phyloP scores from a whole-genome alignment of 129 eudicot species.

The Dittrichia graveolens region DNA sequence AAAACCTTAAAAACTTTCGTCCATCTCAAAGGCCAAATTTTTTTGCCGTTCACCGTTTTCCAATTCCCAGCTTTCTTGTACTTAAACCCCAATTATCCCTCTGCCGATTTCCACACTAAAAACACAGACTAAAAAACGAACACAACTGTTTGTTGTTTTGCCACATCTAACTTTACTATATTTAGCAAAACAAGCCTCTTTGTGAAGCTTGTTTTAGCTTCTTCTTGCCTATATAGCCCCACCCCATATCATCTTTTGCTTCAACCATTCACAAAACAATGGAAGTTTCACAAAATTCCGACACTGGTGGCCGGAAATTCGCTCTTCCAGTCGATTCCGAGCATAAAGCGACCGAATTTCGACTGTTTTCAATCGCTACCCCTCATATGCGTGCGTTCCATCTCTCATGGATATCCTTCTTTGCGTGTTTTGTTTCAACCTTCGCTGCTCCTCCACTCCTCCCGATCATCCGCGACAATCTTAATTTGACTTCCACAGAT shows the following conservation, averaged over 20 bases:
- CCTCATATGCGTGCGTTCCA: slow-evolving; percentile 93
- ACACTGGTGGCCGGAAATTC: slow-evolving; percentile 37
- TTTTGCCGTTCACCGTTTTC: slow-evolving; percentile 31
- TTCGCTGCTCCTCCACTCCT: slow-evolving; percentile 85
- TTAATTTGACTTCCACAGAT: slow-evolving; percentile 65
- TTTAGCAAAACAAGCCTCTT: slow-evolving; percentile 19
- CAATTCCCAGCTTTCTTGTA: slow-evolving; percentile 35
- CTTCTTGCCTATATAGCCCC: slow-evolving; percentile 33
- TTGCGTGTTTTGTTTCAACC: slow-evolving; percentile 69
- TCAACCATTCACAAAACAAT: neutral
- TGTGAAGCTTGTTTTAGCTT: neutral
- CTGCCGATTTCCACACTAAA: slow-evolving; percentile 30
- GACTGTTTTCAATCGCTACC: slow-evolving; percentile 46
- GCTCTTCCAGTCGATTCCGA: slow-evolving; percentile 83
- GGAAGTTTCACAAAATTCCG: slow-evolving; percentile 24
- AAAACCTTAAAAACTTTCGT: slow-evolving; percentile 28
- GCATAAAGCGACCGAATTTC: slow-evolving; percentile 74
- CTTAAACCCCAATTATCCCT: slow-evolving; percentile 21
- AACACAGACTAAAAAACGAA: slow-evolving; percentile 12
- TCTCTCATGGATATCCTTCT: slow-evolving; percentile 77
- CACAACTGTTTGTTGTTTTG: slow-evolving; percentile 10
- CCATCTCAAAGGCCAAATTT: slow-evolving; percentile 40
- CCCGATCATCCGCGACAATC: slow-evolving; percentile 78
- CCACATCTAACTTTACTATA: slow-evolving; percentile 20
- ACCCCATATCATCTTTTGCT: neutral